phyloP scores from a whole-genome alignment of 805 yeast genomes.

The Kuraishia molischiana region DNA sequence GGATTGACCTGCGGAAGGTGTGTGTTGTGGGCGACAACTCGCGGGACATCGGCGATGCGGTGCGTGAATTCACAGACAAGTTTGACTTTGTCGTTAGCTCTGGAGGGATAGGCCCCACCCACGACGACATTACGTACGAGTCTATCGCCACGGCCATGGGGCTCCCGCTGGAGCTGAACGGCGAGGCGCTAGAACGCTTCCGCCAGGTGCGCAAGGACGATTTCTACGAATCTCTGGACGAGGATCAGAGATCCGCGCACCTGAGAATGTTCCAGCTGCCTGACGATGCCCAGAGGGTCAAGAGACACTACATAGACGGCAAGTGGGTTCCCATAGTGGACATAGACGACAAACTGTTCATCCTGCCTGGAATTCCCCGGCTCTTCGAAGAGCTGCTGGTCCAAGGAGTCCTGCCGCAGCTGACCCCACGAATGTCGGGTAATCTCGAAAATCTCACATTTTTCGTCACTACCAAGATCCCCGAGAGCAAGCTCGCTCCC shows the following conservation, averaged over 20 bases:
- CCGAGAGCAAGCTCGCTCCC: constrained; percentile 67
- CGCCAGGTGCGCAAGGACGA: constrained; percentile 27
- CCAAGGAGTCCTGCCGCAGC: constrained; percentile 27
- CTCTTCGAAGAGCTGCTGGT: constrained; percentile 49
- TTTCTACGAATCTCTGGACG: constrained; percentile 19
- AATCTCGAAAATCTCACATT: constrained; percentile 30
- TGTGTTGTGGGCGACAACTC: constrained; percentile 73
- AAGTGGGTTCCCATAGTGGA: constrained; percentile 84
- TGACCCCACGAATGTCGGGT: constrained; percentile 26
- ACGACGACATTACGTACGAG: constrained; percentile 81
- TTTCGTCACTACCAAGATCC: constrained; percentile 49
- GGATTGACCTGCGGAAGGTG: constrained; percentile 57
- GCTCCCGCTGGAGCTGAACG: constrained; percentile 40
- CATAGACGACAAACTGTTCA: constrained; percentile 51
- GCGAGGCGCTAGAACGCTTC: constrained; percentile 55
- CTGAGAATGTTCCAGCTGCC: constrained; percentile 80
- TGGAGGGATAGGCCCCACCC: constrained; percentile 81
- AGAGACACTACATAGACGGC: constrained; percentile 35
- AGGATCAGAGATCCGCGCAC: constrained; percentile 47
- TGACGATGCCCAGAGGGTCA: constrained; percentile 18
- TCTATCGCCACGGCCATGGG: constrained; percentile 58
- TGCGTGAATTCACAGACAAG: constrained; percentile 30
- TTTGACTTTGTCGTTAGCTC: constrained; percentile 65
- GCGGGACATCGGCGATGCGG: constrained; percentile 49
- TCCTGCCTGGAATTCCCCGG: constrained; percentile 81